Percentiles rank a stretch among this genome's conserved stretches.
phyloP scores from a whole-genome alignment of 2,329 filamentous ascomycete species.

The Aspergillus latus region DNA sequence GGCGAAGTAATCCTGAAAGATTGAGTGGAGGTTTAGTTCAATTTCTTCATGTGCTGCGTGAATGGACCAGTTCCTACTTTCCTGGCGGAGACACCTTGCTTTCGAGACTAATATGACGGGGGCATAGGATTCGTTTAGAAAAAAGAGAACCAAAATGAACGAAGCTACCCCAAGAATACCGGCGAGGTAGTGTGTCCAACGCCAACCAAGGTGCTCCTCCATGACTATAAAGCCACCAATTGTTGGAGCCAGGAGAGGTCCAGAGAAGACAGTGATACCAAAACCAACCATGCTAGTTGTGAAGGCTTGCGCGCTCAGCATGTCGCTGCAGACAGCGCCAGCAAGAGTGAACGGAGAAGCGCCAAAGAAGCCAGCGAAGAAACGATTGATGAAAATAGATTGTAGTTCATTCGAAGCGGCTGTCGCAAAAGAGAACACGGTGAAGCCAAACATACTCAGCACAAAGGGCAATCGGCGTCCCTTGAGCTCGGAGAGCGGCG shows the following conservation, averaged over 20 bases:
- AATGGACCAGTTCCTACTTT: constrained; percentile 6
- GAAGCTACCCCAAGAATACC: constrained; percentile 6
- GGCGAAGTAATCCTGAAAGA: constrained; percentile 2
- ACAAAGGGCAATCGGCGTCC: constrained; percentile 44
- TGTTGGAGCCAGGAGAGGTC: constrained; percentile 6
- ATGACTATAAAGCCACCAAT: constrained; percentile 9
- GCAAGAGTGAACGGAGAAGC: constrained; percentile 3
- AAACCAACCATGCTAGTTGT: constrained; percentile 7
- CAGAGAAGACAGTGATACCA: constrained; percentile 7
- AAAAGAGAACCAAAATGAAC: not conserved
- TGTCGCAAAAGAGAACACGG: constrained; percentile 45
- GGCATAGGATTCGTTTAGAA: constrained; percentile 7
- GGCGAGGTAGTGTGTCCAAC: constrained; percentile 9
- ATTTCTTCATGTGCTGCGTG: constrained; percentile 10
- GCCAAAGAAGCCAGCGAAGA: constrained; percentile 2
- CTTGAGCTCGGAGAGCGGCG: constrained; percentile 43
- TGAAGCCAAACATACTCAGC: constrained; percentile 39
- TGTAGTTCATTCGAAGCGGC: constrained; percentile 38
- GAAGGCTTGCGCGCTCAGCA: not conserved
- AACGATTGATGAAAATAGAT: constrained; percentile 39
- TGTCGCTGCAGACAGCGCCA: constrained; percentile 2
- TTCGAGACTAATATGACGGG: constrained; percentile 3
- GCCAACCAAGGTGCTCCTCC: constrained; percentile 7
- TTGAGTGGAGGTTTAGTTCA: not conserved
- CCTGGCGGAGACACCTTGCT: constrained; percentile 1